These are phyloP conservation scores for Cryoendolithus antarcticus DNA, from an alignment of 2,329 filamentous ascomycete species.

Conservation along the genomic window DNA sequence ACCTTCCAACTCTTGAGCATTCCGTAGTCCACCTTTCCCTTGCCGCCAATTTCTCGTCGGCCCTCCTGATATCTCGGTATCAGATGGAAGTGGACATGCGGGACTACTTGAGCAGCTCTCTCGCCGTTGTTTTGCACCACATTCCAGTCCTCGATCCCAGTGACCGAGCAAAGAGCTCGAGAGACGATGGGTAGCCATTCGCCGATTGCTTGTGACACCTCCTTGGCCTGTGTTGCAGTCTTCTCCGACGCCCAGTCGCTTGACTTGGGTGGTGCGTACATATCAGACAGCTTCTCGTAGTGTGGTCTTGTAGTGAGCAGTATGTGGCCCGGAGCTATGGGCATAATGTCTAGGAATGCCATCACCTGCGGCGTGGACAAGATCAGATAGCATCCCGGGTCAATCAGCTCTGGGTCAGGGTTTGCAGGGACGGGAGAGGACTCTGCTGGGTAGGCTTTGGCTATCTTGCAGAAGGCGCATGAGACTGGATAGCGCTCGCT, in stretches of 20 bases:
- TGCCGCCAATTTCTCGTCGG: slow-evolving; percentile 38
- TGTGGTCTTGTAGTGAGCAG: slow-evolving; percentile 70
- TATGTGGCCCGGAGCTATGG: slow-evolving; percentile 70
- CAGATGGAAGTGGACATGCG: slow-evolving; percentile 88
- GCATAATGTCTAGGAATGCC: slow-evolving; percentile 89
- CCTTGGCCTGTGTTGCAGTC: slow-evolving; percentile 8
- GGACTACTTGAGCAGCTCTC: slow-evolving; percentile 81
- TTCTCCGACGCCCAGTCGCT: slow-evolving; percentile 10
- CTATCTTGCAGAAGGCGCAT: slow-evolving; percentile 50
- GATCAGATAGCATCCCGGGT: slow-evolving; percentile 44
- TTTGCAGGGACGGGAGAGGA: slow-evolving; percentile 16
- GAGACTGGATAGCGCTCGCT: slow-evolving; percentile 28
- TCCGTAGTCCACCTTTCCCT: slow-evolving; percentile 33
- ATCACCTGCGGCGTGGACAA: slow-evolving; percentile 66
- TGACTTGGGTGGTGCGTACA: slow-evolving; percentile 24
- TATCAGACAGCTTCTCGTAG: slow-evolving; percentile 63
- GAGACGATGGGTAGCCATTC: slow-evolving; percentile 59
- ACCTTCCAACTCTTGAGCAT: slow-evolving; percentile 58
- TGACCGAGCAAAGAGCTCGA: slow-evolving; percentile 54
- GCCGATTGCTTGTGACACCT: slow-evolving; percentile 22
- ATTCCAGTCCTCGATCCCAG: slow-evolving; percentile 77
- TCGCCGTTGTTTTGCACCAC: slow-evolving; percentile 90
- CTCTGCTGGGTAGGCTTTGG: slow-evolving; percentile 34
- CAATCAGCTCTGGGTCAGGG: slow-evolving; percentile 22
- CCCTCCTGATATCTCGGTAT: slow-evolving; percentile 59